These are phyloP conservation scores for Inonotus obliquus DNA, from an alignment of 1,284 basidiomycete species.

Conservation along the genomic window DNA sequence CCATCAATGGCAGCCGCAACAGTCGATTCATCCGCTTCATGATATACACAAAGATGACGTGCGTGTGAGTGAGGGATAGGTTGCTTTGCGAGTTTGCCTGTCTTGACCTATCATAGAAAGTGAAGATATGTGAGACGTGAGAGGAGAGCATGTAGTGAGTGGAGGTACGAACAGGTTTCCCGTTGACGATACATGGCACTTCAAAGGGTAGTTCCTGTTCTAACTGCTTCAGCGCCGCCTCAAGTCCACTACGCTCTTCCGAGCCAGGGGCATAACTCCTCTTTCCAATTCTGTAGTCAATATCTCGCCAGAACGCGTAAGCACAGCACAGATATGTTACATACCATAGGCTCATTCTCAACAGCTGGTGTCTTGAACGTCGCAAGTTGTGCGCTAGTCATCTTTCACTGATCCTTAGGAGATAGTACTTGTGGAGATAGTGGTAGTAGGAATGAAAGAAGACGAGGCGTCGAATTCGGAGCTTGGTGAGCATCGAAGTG, in stretches of 20 bases:
- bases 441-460: not conserved
- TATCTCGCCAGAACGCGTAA: not conserved
- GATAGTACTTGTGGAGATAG: not conserved
- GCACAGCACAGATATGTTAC: constrained; percentile 21
- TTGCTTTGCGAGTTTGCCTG: constrained; percentile 78
- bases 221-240: constrained; percentile 78
- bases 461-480: not conserved
- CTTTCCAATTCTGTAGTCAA: constrained; percentile 29
- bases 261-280: constrained; percentile 77
- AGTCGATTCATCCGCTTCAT: constrained; percentile 80
- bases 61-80: constrained; percentile 82
- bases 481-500: not conserved
- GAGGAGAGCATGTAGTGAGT: not conserved
- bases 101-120: constrained; percentile 59
- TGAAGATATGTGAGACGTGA: not conserved
- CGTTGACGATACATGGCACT: constrained; percentile 91
- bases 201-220: constrained; percentile 82
- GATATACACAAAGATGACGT: constrained; percentile 79
- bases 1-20: constrained; percentile 83
- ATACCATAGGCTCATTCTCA: constrained; percentile 91
- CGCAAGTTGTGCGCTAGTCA: constrained; percentile 65
- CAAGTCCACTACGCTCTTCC: constrained; percentile 71
- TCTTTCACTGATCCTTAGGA: constrained; percentile 30
- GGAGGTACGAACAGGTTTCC: constrained; percentile 63
- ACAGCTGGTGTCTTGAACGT: constrained; percentile 78